Conservation (phyloP, 352 stramenopile species). For the Globisporangium barbulae region DNA sequence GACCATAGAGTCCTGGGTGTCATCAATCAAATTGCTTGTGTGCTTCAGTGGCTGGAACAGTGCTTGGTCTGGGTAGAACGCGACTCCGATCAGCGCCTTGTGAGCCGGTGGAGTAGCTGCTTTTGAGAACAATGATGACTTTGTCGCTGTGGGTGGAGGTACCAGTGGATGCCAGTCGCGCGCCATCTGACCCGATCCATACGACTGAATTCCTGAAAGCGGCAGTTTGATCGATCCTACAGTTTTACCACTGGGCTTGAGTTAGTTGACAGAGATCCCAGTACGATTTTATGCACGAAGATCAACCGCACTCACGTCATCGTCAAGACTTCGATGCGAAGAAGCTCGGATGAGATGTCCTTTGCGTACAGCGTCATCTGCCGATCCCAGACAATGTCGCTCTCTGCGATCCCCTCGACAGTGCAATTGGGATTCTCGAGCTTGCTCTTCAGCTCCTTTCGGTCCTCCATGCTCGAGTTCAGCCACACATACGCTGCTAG, state of each 20-base stretch:
- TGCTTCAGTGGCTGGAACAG: constrained; percentile 12
- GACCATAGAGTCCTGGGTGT: background rate
- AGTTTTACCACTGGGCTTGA: constrained; percentile 22
- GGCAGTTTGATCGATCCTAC: constrained; percentile 37
- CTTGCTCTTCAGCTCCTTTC: constrained; percentile 30
- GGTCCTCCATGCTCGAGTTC: constrained; percentile 28
- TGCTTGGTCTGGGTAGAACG: constrained; percentile 29
- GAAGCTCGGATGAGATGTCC: constrained; percentile 30
- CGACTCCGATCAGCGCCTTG: constrained; percentile 14
- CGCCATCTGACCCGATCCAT: constrained; percentile 10
- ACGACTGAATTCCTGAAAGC: constrained; percentile 18
- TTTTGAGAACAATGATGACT: constrained; percentile 13
- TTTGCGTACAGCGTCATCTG: constrained; percentile 37
- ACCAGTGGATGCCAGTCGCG: constrained; percentile 24
- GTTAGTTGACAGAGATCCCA: background rate
- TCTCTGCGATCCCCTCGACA: constrained; percentile 7
- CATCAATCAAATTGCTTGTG: background rate
- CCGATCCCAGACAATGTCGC: constrained; percentile 29
- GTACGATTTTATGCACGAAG: background rate
- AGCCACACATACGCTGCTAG: constrained; percentile 40
- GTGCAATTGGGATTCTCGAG: background rate
- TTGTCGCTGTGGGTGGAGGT: background rate
- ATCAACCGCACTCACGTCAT: constrained; percentile 23
- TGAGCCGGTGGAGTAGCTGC: background rate
- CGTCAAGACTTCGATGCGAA: constrained; percentile 36